Percentiles rank a stretch among this genome's conserved stretches.
Evolutionary conservation across 2,329 filamentous ascomycete species (phyloP).

Genomic region (Sporothrix pallida): DNA sequence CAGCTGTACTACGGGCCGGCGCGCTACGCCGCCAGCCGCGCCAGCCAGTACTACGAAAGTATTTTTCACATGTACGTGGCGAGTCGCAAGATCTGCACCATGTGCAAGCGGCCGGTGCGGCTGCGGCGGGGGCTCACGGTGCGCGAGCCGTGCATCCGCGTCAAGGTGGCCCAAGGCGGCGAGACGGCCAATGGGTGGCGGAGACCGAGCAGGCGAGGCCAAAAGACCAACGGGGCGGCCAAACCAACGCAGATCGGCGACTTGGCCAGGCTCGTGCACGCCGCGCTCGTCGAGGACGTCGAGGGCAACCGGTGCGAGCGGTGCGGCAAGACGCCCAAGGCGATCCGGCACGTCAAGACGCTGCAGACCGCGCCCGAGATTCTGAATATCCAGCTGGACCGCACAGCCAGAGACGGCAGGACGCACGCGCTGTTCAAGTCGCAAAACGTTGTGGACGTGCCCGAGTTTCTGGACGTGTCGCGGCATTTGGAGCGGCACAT

Average conservation of each 20-base stretch:
- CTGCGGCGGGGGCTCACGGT: slow-evolving; percentile 18
- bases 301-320: slow-evolving; percentile 5
- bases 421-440: background rate
- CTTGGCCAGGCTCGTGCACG: background rate
- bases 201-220: too few relatives aligned
- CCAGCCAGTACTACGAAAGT: slow-evolving; percentile 25
- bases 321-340: background rate
- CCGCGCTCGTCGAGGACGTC: background rate
- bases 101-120: slow-evolving; percentile 30
- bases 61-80: slow-evolving; percentile 31
- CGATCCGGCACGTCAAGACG: background rate
- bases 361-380: slow-evolving; percentile 36
- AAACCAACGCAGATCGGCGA: background rate
- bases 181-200: background rate
- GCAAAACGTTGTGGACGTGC: slow-evolving; percentile 24
- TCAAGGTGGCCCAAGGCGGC: background rate
- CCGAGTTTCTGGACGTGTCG: slow-evolving; percentile 36
- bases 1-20: slow-evolving; percentile 26
- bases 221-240: too few relatives aligned
- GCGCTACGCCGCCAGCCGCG: slow-evolving; percentile 2
- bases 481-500: slow-evolving; percentile 36
- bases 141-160: slow-evolving; percentile 4
- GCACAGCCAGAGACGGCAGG: background rate
- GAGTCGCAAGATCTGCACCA: slow-evolving; percentile 21
- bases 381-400: slow-evolving; percentile 32